These are phyloP conservation scores for Hemisphaericaspora xylofermentans DNA, from an alignment of 1,139 yeast genomes.

Conservation along the genomic window DNA sequence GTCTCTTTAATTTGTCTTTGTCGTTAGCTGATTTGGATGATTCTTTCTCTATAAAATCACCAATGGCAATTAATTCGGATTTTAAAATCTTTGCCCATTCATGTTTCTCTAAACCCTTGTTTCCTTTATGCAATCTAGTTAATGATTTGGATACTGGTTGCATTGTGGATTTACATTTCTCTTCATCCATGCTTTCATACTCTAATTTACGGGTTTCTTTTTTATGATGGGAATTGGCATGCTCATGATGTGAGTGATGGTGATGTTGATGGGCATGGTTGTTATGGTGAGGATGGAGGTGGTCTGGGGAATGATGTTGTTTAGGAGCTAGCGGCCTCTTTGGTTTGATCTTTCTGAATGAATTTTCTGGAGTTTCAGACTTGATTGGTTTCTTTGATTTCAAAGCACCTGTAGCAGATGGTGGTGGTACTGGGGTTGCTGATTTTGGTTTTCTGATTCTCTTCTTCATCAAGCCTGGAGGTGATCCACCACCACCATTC, in stretches of 20 bases:
- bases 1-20: slow-evolving; percentile 51
- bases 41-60: slow-evolving; percentile 55
- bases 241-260: slow-evolving; percentile 3
- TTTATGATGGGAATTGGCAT: slow-evolving; percentile 5
- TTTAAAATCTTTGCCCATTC: slow-evolving; percentile 82
- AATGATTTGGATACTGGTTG: slow-evolving; percentile 76
- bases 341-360: slow-evolving; percentile 7
- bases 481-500: slow-evolving; percentile 9
- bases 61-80: slow-evolving; percentile 74
- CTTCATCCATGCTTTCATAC: slow-evolving; percentile 82
- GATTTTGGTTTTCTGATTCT: slow-evolving; percentile 17
- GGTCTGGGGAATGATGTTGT: slow-evolving; percentile 4
- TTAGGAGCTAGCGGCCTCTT: slow-evolving; percentile 13
- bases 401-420: slow-evolving; percentile 11
- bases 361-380: slow-evolving; percentile 21
- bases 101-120: slow-evolving; percentile 75
- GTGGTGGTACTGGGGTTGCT: slow-evolving; percentile 12
- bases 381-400: slow-evolving; percentile 12
- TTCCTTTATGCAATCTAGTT: slow-evolving; percentile 73
- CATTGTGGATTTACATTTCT: slow-evolving; percentile 60
- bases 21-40: slow-evolving; percentile 14
- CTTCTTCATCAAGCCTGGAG: slow-evolving; percentile 16
- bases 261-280: slow-evolving; percentile 9
- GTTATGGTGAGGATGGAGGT: slow-evolving; percentile 11
- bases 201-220: slow-evolving; percentile 49